Evolutionary conservation across 2,329 filamentous ascomycete species (phyloP).

Genomic region (Leptographium lundbergii): DNA sequence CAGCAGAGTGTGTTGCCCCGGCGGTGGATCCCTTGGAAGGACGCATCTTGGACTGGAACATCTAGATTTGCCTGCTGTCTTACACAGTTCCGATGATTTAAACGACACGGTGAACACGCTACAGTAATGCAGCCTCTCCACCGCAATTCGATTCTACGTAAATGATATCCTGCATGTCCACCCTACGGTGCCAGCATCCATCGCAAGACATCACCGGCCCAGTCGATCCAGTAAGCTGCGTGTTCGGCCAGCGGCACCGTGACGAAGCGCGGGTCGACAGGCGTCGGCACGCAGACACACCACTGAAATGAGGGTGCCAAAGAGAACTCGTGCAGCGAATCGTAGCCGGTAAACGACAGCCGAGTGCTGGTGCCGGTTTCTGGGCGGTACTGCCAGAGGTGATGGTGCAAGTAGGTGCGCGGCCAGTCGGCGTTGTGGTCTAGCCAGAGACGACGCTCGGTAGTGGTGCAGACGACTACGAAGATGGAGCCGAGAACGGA

Average conservation of each 20-base stretch:
- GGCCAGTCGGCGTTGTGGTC: constrained; percentile 7
- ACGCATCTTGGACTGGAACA: too few relatives aligned
- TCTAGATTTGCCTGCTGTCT: too few relatives aligned
- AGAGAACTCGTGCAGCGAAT: not conserved
- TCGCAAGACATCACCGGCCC: not conserved
- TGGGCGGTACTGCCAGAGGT: constrained; percentile 1
- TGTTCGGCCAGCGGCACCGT: not conserved
- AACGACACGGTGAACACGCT: too few relatives aligned
- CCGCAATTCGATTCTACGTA: too few relatives aligned
- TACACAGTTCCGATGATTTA: too few relatives aligned
- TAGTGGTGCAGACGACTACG: not conserved
- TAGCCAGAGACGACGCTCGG: constrained; percentile 8
- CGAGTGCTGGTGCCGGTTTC: not conserved
- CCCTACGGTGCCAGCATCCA: not conserved
- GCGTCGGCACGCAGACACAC: constrained; percentile 4
- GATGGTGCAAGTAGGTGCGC: constrained; percentile 4
- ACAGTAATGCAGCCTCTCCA: too few relatives aligned
- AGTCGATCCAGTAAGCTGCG: not conserved
- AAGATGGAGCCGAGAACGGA: not conserved
- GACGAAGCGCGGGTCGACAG: constrained; percentile 5
- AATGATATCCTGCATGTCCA: too few relatives aligned
- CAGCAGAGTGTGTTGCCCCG: too few relatives aligned
- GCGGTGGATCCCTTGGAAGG: too few relatives aligned
- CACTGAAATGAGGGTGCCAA: not conserved
- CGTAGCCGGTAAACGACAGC: not conserved